Base-by-base conservation (phyloP, 768 basidiomycete species). In the Serendipita sp. region DNA sequence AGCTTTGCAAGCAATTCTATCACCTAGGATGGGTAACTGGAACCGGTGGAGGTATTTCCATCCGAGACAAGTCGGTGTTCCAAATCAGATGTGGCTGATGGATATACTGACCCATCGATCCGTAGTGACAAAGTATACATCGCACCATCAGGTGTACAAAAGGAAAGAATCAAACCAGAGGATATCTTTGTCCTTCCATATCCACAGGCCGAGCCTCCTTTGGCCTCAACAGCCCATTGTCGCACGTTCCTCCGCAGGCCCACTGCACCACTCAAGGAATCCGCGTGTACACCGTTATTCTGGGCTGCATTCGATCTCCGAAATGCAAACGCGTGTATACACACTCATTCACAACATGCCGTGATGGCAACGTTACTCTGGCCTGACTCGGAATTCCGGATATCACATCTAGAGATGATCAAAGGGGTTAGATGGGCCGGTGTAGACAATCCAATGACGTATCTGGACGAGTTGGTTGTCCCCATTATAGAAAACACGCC, bases 401-500 rank as follows among this genome's bases (percentile, higher is more conserved):
- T 93, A 68, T 89, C 88, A 8, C 91, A 93, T 73, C 89, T 37
- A 28, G 63, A 93, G 84, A 93, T 93, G 92, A 94, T 93, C 72
- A 94, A 94, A 73, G 92, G 91, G 28, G 82, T 94, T 48, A 81
- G 89, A 8, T 71, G 84, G 15, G 87, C 82, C 3, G 91, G 92
- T 10, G 84, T 79, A n/a, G 89, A 88, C 1, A 73, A 75, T n/a
- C 81, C 89, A 0, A 71, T 92, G 67, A 86, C 87, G 1, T 93
- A 91, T 73, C 82, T 91, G 63, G 89, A 94, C 73, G 92, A 88
- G 3, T 80, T 93, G 7, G 84, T 83, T 63, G 76, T 94, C 1
- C 92, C 91, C 0, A 92, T 94, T 70, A 94, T 93, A 66, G 86
- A 90, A 69, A 94, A 93, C 70, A 94, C 92, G 0, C 91, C 91